Evolutionary conservation across 495 filamentous ascomycete species (phyloP), one percentile per base, ranked within the genome.

Genomic region (Staphylotrichum longicolle): DNA sequence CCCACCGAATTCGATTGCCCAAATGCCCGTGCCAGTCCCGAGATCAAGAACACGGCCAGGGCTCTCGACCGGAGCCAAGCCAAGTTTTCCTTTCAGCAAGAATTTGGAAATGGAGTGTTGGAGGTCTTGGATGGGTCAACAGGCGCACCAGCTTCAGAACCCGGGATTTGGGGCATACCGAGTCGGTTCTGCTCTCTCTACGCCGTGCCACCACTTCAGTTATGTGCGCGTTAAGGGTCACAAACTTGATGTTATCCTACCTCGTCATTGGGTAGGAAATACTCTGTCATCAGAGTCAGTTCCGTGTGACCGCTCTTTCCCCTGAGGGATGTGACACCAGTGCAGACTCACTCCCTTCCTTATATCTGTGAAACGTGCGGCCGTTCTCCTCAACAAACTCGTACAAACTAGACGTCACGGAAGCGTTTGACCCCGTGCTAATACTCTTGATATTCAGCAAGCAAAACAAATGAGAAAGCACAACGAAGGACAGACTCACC

Each of bases 61-160:
- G 11, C 70, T 68, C 27, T 74, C 64, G 7, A 82, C 70, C 4
- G 80, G 79, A 5, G 74, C 73, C 14, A 77, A 59, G 32, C 72
- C 74, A 8, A 82, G 66, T 54, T 73, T 75, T 3, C 74, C 75
- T 20, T 75, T 74, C 7, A 80, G 70, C 8, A 77, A 71, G 60
- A 75, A 59, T 30, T 63, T 72, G 51, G 75, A 80, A 7, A 79
- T 61, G 50, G 76, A 72, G 59, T 83, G 81, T 67, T 83, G 79
- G 14, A 82, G 66, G 57, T 83, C 81, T 80, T 14, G 8, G 7
- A 39, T 20, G 45, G 6, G 44, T 46, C 52, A 49, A 14, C 20
- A 3, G 27, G 40, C 40, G 32, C 4, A 40, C 2, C 10, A 50
- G 37, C 7, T 44, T 2, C n/a, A 14, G 14, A 45, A 56, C 9